Base-by-base conservation (phyloP, 352 stramenopile genomes). In the Phytophthora cryptogea region DNA sequence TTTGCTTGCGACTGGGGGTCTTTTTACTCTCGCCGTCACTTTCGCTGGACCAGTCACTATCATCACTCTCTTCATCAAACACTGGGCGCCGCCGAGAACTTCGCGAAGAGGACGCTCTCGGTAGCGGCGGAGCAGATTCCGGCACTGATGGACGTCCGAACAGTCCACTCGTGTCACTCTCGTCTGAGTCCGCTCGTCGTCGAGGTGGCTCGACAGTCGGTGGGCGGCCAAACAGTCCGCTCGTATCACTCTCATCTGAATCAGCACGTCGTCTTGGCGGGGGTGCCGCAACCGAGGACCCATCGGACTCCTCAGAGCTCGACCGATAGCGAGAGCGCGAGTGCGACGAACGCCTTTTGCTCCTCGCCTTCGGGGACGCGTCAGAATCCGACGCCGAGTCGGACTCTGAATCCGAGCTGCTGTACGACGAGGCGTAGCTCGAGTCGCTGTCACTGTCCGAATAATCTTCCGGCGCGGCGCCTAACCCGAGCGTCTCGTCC, bases 401-500 rank as follows among this genome's bases (percentile, higher is more conserved):
- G 2, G 63, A 72, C 6, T 58, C 57, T n/a, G 66, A 73, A 43
- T 91, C 80, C 14, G 77, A 89, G 55, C 78, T 90, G 60, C 80
- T 89, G 52, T 90, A 88, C 2, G 77, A 86, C 10, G 81, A 89
- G 1, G 50, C 74, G 42, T 83, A 78, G 47, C 81, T 78, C 32
- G 75, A 88, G 16, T 86, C 78, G 32, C 81, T 87, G 10, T 83
- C 79, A 17, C 66, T 77, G n/a, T 75, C 67, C 1, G 50, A 68
- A 27, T 77, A 68, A 10, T 85, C 72, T 20, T 90, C 86, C 0
- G 86, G 86, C 0, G 83, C 80, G 0, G 83, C 85, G 9, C 87
- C 85, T 10, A 95, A 54, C 8, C 87, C 87, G 11, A 94, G 75
- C 50, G 84, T 92, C 60, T 94, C 85, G 49, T 94, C 85, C 41